A percentile compares a stretch with the other conserved stretches of the same genome.
phyloP scores from a whole-genome alignment of 176 grass and related monocot genomes.

The Eragrostis curvula region DNA sequence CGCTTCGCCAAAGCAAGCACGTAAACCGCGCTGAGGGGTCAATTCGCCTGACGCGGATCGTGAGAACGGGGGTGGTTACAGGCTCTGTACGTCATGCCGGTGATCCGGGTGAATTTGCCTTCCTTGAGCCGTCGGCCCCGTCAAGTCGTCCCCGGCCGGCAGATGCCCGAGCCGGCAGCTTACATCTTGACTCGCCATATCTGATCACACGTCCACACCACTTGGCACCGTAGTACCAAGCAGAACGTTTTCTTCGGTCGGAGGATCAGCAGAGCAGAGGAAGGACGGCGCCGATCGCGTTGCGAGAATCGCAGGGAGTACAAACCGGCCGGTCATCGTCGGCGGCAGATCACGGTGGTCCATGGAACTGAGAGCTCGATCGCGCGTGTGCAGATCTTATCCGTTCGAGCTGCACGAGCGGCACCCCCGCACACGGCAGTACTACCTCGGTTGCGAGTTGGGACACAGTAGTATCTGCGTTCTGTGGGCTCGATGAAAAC shows the following conservation, averaged over 20 bases:
- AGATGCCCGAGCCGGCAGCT: not conserved
- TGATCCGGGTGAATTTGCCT: not conserved
- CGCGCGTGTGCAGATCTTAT: not conserved
- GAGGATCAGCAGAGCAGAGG: too few species aligned
- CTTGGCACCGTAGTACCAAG: too few species aligned
- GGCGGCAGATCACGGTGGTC: not conserved
- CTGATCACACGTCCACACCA: not conserved
- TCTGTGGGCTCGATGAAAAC: too few species aligned
- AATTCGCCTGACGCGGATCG: not conserved
- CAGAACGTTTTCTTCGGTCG: not conserved
- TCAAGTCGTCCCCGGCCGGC: not conserved
- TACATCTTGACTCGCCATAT: not conserved
- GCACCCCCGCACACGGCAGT: too few species aligned
- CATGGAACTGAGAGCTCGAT: not conserved
- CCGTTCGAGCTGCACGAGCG: not conserved
- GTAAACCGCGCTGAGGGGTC: not conserved
- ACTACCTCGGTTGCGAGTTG: too few species aligned
- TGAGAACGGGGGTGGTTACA: slow-evolving; percentile 9
- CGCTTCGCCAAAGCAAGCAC: not conserved
- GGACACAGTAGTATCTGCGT: too few species aligned
- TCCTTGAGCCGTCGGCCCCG: not conserved
- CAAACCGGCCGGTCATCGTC: not conserved
- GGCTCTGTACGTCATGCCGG: not conserved
- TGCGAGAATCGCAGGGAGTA: not conserved
- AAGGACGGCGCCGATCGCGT: slow-evolving; percentile 12